Conservation (phyloP, 2,329 filamentous ascomycete genomes). For the Aspergillus viridinutans region DNA sequence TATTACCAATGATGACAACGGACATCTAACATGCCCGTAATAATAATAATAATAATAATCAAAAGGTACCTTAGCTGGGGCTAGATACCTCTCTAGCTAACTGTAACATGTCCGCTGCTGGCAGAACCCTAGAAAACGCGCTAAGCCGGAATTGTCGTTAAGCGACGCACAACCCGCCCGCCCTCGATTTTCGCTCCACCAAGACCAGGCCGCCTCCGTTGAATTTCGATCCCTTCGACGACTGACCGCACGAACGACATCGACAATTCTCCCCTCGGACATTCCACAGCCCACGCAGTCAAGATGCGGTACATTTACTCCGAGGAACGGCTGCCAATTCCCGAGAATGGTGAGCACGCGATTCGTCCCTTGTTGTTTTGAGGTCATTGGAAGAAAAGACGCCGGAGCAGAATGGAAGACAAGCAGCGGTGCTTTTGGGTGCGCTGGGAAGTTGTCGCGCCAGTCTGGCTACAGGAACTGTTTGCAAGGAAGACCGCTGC, state of each 20-base stretch:
- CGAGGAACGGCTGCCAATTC: conserved; percentile 90
- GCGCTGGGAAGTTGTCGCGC: neutral
- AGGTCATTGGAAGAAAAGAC: conserved; percentile 10
- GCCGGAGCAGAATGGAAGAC: conserved; percentile 1
- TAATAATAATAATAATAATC: neutral
- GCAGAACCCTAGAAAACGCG: conserved; percentile 29
- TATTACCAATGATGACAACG: neutral
- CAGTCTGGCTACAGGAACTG: neutral
- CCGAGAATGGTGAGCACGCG: conserved; percentile 82
- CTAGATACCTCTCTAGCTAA: too few species aligned
- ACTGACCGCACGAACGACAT: conserved; percentile 34
- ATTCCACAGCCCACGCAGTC: conserved; percentile 46
- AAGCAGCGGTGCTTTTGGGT: neutral
- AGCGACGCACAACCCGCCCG: conserved; percentile 44
- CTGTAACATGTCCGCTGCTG: neutral
- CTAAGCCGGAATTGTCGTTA: conserved; percentile 36
- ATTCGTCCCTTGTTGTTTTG: conserved; percentile 20
- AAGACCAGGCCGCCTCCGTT: conserved; percentile 25
- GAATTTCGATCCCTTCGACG: conserved; percentile 39
- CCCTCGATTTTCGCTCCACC: conserved; percentile 38
- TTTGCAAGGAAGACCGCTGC: conserved; percentile 5
- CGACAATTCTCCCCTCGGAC: conserved; percentile 40
- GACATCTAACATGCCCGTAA: neutral
- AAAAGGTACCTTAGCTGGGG: neutral
- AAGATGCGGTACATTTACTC: conserved; percentile 99